Base-by-base conservation (phyloP, 2,329 filamentous ascomycete genomes). In the Exophiala phaeomuriformis region DNA sequence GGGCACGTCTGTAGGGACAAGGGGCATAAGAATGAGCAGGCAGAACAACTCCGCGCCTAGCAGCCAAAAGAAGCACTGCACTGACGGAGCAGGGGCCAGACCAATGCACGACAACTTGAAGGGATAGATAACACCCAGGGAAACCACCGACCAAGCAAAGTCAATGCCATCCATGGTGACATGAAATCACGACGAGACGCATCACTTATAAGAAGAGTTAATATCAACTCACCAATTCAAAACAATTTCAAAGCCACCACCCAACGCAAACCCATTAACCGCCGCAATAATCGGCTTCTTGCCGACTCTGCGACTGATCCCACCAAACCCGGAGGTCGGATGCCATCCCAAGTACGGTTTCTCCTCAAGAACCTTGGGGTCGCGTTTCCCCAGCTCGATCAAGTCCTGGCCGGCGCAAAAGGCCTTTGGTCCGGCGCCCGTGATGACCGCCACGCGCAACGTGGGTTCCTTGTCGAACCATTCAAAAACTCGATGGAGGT, bases 201-300 rank as follows among this genome's bases (percentile, higher is more conserved):
- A 19, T 19, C 19, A 19, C 19, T 19, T 19, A 19, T 19, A 19
- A 29, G n/a, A 50, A 31, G 28, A 37, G 35, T 37, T 8, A 40
- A 45, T 29, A n/a, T 10, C 33, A 33, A 59, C 59, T 54, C 43
- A 63, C 61, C 61, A 63, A 45, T 63, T 63, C 41, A 63, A 40
- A 29, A 63, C 61, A 55, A 90, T 88, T 72, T 91, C 87, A 69
- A 86, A 83, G 1, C 86, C 87, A 49, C 86, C 87, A 35, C 87
- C 87, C 43, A 87, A 76, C 53, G 84, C 86, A 12, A 85, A 72
- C 4, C 87, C 87, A 64, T 90, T 88, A 19, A 90, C 84, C 1
- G 86, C 87, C 1, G 83, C 85, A 30, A 91, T 78, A 51, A 91
- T 76, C 4, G 87, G 87, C 64, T 91, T 91, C 68, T 81, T 82